These are phyloP conservation scores for Platanus orientalis DNA, from an alignment of 164 flowering plant species.

Conservation along the genomic window DNA sequence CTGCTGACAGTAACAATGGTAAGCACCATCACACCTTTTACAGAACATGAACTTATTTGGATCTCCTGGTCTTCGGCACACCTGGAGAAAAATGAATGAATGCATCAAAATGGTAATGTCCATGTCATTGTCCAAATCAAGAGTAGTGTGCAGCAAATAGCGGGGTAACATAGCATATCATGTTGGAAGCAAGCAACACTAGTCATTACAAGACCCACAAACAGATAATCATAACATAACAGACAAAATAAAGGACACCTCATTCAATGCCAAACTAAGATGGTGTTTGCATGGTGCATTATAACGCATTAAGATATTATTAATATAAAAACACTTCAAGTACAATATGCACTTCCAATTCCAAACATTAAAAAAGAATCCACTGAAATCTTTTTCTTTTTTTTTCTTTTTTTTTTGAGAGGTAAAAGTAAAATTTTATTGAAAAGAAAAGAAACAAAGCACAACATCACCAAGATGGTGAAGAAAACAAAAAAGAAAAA, in stretches of 20 bases:
- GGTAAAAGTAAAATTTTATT: too few relatives aligned
- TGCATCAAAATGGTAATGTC: not conserved
- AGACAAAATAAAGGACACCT: not conserved
- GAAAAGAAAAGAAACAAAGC: too few relatives aligned
- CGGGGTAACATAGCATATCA: not conserved
- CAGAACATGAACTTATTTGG: constrained; percentile 93
- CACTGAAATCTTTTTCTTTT: not conserved
- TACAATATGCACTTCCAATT: too few relatives aligned
- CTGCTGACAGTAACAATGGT: constrained; percentile 96
- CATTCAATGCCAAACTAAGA: not conserved
- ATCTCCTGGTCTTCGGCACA: constrained; percentile 89
- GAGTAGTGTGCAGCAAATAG: not conserved
- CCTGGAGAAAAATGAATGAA: constrained; percentile 32
- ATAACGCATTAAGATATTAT: not conserved
- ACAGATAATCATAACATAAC: not conserved
- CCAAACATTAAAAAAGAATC: not conserved
- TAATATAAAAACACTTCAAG: too few relatives aligned
- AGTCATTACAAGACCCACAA: not conserved
- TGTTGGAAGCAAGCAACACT: not conserved
- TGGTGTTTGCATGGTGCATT: not conserved
- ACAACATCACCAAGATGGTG: too few relatives aligned
- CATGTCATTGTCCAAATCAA: not conserved
- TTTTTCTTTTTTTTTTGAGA: too few relatives aligned
- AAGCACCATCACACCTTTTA: constrained; percentile 95
- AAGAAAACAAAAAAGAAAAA: too few relatives aligned